Percentiles rank a stretch among this genome's conserved stretches.
These are phyloP conservation scores for Trichosporon sp. DNA, from an alignment of 1,284 basidiomycete species.

Conservation along the genomic window DNA sequence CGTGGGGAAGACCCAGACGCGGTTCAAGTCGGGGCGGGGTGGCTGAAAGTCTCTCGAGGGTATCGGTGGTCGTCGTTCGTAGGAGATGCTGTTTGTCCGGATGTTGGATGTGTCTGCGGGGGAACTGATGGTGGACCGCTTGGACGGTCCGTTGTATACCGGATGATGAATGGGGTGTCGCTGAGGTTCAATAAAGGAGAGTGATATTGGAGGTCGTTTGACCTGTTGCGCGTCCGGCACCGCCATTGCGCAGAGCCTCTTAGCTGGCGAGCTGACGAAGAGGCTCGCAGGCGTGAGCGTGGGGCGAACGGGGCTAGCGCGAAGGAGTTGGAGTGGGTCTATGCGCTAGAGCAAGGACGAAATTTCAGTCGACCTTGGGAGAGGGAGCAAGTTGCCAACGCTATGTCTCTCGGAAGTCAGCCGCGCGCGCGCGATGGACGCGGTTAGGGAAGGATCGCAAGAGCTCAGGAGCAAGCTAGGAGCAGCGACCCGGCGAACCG, in stretches of 20 bases:
- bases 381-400: no score
- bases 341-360: neutral
- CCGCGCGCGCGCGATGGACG: neutral
- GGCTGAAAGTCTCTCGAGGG: neutral
- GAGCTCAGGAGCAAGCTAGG: neutral
- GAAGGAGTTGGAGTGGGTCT: neutral
- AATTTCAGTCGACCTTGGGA: neutral
- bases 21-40: neutral
- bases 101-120: neutral
- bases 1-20: slow-evolving; percentile 10
- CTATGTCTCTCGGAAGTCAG: neutral
- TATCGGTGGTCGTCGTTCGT: neutral
- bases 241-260: neutral
- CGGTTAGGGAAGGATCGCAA: neutral
- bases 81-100: neutral
- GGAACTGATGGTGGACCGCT: slow-evolving; percentile 1
- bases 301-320: neutral
- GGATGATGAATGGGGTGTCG: neutral
- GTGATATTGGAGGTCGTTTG: slow-evolving; percentile 10
- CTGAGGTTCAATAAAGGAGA: slow-evolving; percentile 1
- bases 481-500: neutral
- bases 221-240: neutral
- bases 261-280: no score
- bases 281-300: neutral
- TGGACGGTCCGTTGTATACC: neutral